phyloP scores from a whole-genome alignment of 2,329 filamentous ascomycete species.

The Saccharata proteae region DNA sequence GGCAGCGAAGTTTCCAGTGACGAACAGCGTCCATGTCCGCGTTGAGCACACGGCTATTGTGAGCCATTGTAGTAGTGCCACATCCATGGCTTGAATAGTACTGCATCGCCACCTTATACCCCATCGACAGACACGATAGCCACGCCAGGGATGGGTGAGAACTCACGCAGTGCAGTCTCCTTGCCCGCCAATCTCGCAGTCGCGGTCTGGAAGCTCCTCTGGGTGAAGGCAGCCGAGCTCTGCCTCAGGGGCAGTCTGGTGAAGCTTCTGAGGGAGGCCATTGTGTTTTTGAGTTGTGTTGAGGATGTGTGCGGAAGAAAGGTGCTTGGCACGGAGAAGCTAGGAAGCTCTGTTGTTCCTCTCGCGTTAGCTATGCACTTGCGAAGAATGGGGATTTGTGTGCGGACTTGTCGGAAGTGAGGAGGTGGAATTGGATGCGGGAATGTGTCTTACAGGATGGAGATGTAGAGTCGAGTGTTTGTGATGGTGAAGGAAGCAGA shows the following conservation, averaged over 20 bases:
- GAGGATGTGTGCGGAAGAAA: not conserved
- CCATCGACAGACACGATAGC: too few species aligned
- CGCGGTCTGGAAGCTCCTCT: constrained; percentile 28
- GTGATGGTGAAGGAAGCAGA: too few species aligned
- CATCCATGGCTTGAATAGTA: not conserved
- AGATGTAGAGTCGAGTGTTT: not conserved
- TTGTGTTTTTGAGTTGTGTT: constrained; percentile 10
- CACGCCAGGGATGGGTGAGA: not conserved
- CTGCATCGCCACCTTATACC: too few species aligned
- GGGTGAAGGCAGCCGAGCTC: constrained; percentile 17
- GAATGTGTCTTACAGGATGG: too few species aligned
- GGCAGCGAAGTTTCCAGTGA: too few species aligned
- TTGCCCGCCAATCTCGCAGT: constrained; percentile 27
- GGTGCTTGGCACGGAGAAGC: not conserved
- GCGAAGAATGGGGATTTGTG: too few species aligned
- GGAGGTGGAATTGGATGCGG: too few species aligned
- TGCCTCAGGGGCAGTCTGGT: constrained; percentile 16
- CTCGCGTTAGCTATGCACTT: too few species aligned
- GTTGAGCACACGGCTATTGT: too few species aligned
- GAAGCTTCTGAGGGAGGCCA: constrained; percentile 21
- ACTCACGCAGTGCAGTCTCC: constrained; percentile 33
- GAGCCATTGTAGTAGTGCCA: not conserved
- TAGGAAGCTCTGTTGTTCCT: too few species aligned
- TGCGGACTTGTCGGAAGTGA: too few species aligned
- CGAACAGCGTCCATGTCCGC: too few species aligned